Percentiles rank a stretch among this genome's conserved stretches.
Conservation (phyloP, 176 grass and related monocot genomes). For the Tuctoria greenei region DNA sequence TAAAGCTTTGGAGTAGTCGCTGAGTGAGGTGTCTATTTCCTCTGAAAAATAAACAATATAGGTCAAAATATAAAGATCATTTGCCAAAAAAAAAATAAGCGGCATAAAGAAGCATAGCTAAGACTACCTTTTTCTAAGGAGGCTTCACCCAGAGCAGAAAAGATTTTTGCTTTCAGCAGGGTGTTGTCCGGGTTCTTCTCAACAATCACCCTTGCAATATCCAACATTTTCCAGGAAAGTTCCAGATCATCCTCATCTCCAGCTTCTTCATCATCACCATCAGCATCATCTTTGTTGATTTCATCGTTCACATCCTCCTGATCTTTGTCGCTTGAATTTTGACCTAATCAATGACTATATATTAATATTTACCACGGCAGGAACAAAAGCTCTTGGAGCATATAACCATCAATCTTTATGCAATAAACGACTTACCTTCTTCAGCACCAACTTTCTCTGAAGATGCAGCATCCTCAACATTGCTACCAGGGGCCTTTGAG, state of each 20-base stretch:
- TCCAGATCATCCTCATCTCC: constrained; percentile 96
- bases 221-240: constrained; percentile 95
- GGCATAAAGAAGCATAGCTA: background rate
- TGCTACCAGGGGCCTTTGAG: constrained; percentile 59
- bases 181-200: constrained; percentile 66
- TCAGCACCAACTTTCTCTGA: constrained; percentile 38
- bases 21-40: constrained; percentile 84
- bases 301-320: constrained; percentile 49
- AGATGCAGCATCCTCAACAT: constrained; percentile 36
- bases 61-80: constrained; percentile 17
- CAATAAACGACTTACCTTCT: constrained; percentile 54
- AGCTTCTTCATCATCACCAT: constrained; percentile 56
- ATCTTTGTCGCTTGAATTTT: constrained; percentile 63
- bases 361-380: constrained; percentile 24
- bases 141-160: constrained; percentile 78
- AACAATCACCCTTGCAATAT: constrained; percentile 94
- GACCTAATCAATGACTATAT: constrained; percentile 35
- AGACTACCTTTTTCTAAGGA: constrained; percentile 86
- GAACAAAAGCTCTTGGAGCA: constrained; percentile 5
- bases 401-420: constrained; percentile 15
- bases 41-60: constrained; percentile 56
- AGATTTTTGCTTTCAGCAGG: constrained; percentile 88
- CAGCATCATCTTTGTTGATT: constrained; percentile 63
- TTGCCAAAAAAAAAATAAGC: background rate
- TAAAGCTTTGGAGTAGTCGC: constrained; percentile 86